phyloP scores from a whole-genome alignment of 2,329 filamentous ascomycete species.

The Keithomyces neogunnii region DNA sequence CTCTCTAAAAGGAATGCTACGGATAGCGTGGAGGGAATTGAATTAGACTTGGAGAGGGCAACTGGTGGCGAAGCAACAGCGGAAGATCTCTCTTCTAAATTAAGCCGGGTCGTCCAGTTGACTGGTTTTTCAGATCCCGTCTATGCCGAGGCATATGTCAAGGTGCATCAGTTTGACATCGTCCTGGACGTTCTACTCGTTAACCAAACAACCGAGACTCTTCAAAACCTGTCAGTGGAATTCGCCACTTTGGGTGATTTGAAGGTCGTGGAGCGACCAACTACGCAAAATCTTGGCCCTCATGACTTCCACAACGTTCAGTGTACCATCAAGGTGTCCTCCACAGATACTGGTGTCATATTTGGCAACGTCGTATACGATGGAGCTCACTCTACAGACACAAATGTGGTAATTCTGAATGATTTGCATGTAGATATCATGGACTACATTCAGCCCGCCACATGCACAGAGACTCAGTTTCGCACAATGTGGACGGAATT shows the following conservation, averaged over 20 bases:
- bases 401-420: conserved; percentile 94
- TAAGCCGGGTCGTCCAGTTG: conserved; percentile 91
- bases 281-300: conserved; percentile 88
- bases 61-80: conserved; percentile 78
- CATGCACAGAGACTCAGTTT: conserved; percentile 97
- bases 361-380: conserved; percentile 99
- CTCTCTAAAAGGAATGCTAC: conserved; percentile 81
- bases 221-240: conserved; percentile 95
- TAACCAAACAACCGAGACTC: conserved; percentile 92
- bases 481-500: conserved; percentile 99
- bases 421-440: conserved; percentile 98
- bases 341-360: conserved; percentile 95
- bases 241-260: conserved; percentile 97
- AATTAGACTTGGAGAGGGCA: conserved; percentile 84
- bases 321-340: conserved; percentile 97
- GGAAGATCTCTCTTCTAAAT: conserved; percentile 86
- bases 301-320: conserved; percentile 98
- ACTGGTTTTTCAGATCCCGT: conserved; percentile 98
- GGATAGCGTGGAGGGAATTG: conserved; percentile 77
- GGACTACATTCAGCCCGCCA: conserved; percentile 98
- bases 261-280: conserved; percentile 94
- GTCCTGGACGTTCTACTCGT: conserved; percentile 92
- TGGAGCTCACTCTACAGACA: conserved; percentile 82
- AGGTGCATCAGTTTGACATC: conserved; percentile 98
- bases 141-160: conserved; percentile 98